These are phyloP conservation scores for Colletotrichum musicola DNA, from an alignment of 2,329 filamentous ascomycete species.

Conservation along the genomic window DNA sequence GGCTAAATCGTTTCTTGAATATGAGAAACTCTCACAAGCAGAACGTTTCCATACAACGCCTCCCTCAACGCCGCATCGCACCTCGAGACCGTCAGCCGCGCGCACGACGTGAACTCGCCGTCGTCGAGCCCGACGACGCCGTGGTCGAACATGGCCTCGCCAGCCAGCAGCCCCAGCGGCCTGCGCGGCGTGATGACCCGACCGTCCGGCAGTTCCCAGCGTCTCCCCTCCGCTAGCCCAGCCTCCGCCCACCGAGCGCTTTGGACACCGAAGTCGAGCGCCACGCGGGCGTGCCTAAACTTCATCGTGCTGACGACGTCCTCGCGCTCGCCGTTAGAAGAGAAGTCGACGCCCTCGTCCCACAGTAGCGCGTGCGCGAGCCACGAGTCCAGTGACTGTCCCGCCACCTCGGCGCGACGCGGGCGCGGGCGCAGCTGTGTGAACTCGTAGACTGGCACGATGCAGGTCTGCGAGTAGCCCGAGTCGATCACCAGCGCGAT, in stretches of 20 bases:
- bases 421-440: background rate
- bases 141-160: constrained; percentile 9
- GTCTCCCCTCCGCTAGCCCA: background rate
- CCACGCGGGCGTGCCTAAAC: constrained; percentile 5
- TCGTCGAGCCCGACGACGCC: constrained; percentile 1
- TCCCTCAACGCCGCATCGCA: background rate
- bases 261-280: constrained; percentile 4
- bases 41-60: background rate
- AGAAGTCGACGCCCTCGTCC: background rate
- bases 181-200: background rate
- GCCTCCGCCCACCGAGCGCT: background rate
- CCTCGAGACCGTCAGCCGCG: background rate
- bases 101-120: constrained; percentile 1
- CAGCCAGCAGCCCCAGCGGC: constrained; percentile 15
- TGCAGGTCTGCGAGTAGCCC: background rate
- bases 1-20: too few relatives aligned
- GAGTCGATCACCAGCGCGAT: constrained; percentile 27
- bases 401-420: constrained; percentile 1
- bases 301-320: background rate
- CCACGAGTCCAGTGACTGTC: constrained; percentile 19
- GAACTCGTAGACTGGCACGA: constrained; percentile 7
- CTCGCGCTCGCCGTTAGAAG: background rate
- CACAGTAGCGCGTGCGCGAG: background rate
- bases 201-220: constrained; percentile 14
- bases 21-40: constrained; percentile 7